Evolutionary conservation across 2,329 filamentous ascomycete species (phyloP).

Genomic region (Claviceps africana): DNA sequence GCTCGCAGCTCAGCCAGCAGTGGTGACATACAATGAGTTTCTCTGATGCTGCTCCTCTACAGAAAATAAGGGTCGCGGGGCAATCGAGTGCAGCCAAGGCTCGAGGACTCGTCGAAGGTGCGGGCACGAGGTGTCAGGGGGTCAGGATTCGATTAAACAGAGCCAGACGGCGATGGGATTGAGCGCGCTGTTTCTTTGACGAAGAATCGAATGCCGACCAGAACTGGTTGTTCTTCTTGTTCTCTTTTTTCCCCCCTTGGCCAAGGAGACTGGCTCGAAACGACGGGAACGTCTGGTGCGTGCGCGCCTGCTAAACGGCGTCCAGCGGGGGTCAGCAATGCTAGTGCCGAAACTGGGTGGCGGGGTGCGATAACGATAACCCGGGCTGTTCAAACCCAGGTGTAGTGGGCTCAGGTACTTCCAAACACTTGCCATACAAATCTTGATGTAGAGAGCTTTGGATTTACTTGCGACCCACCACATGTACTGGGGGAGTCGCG

Average conservation of each 20-base stretch:
- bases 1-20: neutral
- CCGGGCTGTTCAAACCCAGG: conserved; percentile 8
- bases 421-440: too few relatives aligned
- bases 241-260: neutral
- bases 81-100: neutral
- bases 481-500: too few relatives aligned
- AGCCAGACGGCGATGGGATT: neutral
- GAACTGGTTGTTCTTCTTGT: neutral
- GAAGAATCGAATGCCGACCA: neutral
- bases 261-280: conserved; percentile 1
- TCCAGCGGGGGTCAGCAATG: conserved; percentile 5
- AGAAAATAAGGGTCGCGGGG: conserved; percentile 3
- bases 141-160: neutral
- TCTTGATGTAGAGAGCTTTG: too few relatives aligned
- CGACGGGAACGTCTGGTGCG: conserved; percentile 4
- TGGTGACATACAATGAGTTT: conserved; percentile 1
- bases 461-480: too few relatives aligned
- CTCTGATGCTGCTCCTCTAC: conserved; percentile 2
- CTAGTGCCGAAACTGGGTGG: conserved; percentile 10
- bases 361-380: conserved; percentile 28
- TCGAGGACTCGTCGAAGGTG: neutral
- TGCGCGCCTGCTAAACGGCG: conserved; percentile 8
- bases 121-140: neutral
- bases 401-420: neutral
- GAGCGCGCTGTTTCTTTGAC: neutral